Percentiles rank a stretch among this genome's conserved stretches.
Conservation (phyloP, 148 eudicot genomes). For the Fallopia convolvulus region DNA sequence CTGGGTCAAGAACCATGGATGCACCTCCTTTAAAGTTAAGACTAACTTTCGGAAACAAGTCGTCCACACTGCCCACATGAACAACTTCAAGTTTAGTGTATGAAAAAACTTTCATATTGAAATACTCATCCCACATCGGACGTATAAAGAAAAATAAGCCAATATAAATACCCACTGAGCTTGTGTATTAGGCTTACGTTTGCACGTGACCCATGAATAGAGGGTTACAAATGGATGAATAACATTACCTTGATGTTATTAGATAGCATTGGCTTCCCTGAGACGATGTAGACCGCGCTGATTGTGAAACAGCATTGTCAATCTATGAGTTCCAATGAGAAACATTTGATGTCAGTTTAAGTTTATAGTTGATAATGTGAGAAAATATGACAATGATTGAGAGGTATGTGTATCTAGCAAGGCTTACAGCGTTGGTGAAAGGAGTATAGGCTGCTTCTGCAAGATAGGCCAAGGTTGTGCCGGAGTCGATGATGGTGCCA, state of each 20-base stretch:
- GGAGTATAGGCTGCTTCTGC: constrained; percentile 85
- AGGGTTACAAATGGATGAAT: neutral
- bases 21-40: constrained; percentile 77
- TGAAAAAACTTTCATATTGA: too few species aligned
- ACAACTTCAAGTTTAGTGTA: neutral
- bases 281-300: constrained; percentile 51
- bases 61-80: constrained; percentile 38
- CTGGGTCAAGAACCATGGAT: constrained; percentile 63
- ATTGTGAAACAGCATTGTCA: constrained; percentile 45
- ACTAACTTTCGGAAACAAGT: constrained; percentile 61
- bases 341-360: neutral
- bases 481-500: constrained; percentile 91
- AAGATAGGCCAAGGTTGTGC: constrained; percentile 88
- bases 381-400: neutral
- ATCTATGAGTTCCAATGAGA: constrained; percentile 31
- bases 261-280: constrained; percentile 69
- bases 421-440: constrained; percentile 68
- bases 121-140: too few species aligned
- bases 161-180: too few species aligned
- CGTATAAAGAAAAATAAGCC: too few species aligned
- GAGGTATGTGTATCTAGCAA: neutral
- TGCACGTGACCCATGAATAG: too few species aligned
- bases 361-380: neutral
- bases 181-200: too few species aligned
- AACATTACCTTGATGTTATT: constrained; percentile 42